Evolutionary conservation across 202 grass and related monocot species (phyloP), one percentile per base, ranked within the genome.

Genomic region (Digitaria exilis): DNA sequence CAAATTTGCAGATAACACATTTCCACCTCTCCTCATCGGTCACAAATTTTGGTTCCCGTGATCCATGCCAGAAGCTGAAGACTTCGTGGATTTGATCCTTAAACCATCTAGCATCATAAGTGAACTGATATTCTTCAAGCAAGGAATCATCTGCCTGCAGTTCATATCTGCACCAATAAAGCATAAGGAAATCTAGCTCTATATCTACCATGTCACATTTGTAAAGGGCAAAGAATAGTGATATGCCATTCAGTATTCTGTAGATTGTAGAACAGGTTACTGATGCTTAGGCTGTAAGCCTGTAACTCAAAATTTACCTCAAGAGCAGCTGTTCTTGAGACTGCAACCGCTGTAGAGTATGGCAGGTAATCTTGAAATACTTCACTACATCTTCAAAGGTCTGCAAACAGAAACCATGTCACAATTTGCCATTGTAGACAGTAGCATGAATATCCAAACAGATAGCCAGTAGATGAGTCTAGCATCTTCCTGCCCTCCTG

Each of bases 341-440:
- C 69, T 29, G 52, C 66, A 88, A 90, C 73, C 32, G 35, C 63
- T 85, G 49, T 15, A 95, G 84, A 9, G 90, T 82, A 78, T 78
- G 82, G 69, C 88, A 91, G 0, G 96, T 89, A 70, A 84, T 49
- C 71, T 77, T 93, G 67, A 90, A 98, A 82, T 94, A 90, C 54
- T 87, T 89, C 72, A 94, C 59, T 21, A 92, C 91, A 78, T 96
- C 93, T 87, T 91, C 87, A 28, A 98, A 85, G 32, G 87, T 98
- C 91, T 96, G 71, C 69, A 83, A 37, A 67, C 7, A 87, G 68
- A 84, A 90, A 69, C 32, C 17, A 58, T 67, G 60, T 60, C 17
- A 65, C 9, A 69, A 59, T 9, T 61, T 29, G 39, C 42, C 67
- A 50, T 48, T 29, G n/a, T n/a, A n/a, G n/a, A 58, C 1, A 18